Evolutionary conservation across 2,329 filamentous ascomycete genomes (phyloP), one percentile per base, ranked within the genome.

Genomic region (Dactylonectria macrodidyma): DNA sequence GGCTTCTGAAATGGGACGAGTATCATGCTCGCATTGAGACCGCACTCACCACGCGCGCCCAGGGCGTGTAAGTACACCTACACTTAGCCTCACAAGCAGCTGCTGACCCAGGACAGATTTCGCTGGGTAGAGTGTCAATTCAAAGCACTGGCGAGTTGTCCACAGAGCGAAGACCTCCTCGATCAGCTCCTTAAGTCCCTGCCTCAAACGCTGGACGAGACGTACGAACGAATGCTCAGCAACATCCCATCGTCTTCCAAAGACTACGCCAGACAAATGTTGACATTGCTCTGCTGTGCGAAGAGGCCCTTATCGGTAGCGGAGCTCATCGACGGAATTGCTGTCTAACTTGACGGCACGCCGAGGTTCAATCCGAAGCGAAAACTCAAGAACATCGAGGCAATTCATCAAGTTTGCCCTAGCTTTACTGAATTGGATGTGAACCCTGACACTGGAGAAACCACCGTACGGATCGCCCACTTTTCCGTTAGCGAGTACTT

Each of bases 161-260:
- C 48, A 26, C 24, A 30, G 5, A 65, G 55, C 19, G 22, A 63
- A 41, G 24, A 63, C 24, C 47, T 55, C 5, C 76, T 33, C 68
- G 60, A 60, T 62, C 71, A 70, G 69, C 75, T 59, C 70, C 80
- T 71, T 16, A 66, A 78, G 59, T 55, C 55, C 36, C 70, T 78
- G 11, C 70, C 79, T 1, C 74, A 44, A 51, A 64, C 71, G 8
- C 65, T 79, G 3, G 68, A 76, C 36, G 71, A 76, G 11, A 77
- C 75, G 8, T 78, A 79, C 52, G 65, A 70, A 14, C 66, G 72
- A 51, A 66, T 66, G 41, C 63, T 66, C 41, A 10, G 24, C 22
- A 57, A 50, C 14, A 61, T 66, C 11, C 50, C 41, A 12, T 30
- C 26, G 1, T n/a, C 6, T n/a, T 66, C 50, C 7, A 26, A 8